A percentile compares a stretch with the other conserved stretches of the same genome.
Conservation (phyloP, 306 rosid genomes). For the Ochetophila trinervis region DNA sequence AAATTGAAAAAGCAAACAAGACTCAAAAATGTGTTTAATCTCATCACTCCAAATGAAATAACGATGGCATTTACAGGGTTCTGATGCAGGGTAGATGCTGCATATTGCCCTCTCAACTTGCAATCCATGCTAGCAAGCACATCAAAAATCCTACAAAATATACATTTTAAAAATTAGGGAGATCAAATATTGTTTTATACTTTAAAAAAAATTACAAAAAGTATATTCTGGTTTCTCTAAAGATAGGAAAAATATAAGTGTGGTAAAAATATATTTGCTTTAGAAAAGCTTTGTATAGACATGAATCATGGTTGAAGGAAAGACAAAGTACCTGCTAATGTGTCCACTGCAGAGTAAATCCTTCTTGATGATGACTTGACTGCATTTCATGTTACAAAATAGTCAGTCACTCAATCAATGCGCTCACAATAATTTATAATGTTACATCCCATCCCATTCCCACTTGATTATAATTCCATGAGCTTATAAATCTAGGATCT, state of each 20-base stretch:
- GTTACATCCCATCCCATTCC: too few species aligned
- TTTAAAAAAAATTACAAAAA: too few species aligned
- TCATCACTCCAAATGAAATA: neutral
- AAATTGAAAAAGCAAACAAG: neutral
- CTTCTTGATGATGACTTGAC: constrained; percentile 33
- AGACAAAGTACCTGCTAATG: constrained; percentile 35
- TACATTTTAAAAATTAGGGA: neutral
- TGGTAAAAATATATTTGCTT: too few species aligned
- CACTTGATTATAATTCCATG: too few species aligned
- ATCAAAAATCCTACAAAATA: constrained; percentile 43
- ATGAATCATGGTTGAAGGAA: neutral
- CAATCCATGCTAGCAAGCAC: constrained; percentile 38
- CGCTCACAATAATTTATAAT: neutral
- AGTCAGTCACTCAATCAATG: neutral
- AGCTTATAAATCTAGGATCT: too few species aligned
- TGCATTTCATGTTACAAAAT: constrained; percentile 24
- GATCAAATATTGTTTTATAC: neutral
- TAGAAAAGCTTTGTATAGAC: neutral
- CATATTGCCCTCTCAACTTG: constrained; percentile 16
- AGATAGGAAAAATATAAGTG: too few species aligned
- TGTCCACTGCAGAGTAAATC: constrained; percentile 28
- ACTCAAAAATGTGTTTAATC: constrained; percentile 2
- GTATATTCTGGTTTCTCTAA: too few species aligned
- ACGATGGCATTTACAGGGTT: constrained; percentile 1
- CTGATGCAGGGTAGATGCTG: neutral